phyloP scores from a whole-genome alignment of 768 basidiomycete genomes.

The Termitomyces sp. region DNA sequence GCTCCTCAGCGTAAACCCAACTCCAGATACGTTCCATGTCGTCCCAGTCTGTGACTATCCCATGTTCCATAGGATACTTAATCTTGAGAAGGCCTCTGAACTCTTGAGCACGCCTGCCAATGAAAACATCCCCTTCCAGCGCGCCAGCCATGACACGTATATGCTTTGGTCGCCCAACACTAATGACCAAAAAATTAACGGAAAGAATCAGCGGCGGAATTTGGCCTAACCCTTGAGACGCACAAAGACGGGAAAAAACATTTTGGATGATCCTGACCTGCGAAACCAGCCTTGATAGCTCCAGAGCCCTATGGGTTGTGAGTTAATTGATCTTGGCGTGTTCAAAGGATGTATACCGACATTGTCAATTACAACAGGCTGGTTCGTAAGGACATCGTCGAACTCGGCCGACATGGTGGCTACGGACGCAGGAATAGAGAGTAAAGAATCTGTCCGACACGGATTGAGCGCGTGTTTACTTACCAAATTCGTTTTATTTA shows the following conservation, averaged over 20 bases:
- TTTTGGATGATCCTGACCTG: slow-evolving; percentile 98
- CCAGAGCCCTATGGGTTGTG: slow-evolving; percentile 78
- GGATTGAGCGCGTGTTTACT: slow-evolving; percentile 4
- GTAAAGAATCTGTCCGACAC: slow-evolving; percentile 9
- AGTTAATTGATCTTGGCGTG: slow-evolving; percentile 15
- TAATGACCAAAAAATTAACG: slow-evolving; percentile 30
- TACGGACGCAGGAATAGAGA: slow-evolving; percentile 6
- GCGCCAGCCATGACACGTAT: slow-evolving; percentile 97
- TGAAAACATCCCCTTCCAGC: slow-evolving; percentile 94
- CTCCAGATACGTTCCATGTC: slow-evolving; percentile 99
- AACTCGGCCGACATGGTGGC: slow-evolving; percentile 75
- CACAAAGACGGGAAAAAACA: slow-evolving; percentile 99
- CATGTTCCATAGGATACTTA: slow-evolving; percentile 99
- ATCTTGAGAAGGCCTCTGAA: slow-evolving; percentile 94
- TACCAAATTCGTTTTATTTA: background rate
- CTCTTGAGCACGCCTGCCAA: slow-evolving; percentile 93
- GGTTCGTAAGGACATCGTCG: slow-evolving; percentile 94
- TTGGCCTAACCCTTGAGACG: slow-evolving; percentile 43
- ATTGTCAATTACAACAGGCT: slow-evolving; percentile 99
- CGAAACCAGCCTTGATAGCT: slow-evolving; percentile 98
- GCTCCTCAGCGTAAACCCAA: slow-evolving; percentile 95
- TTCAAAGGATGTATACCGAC: slow-evolving; percentile 41
- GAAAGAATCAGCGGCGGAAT: slow-evolving; percentile 20
- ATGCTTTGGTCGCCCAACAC: slow-evolving; percentile 97
- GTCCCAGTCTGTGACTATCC: slow-evolving; percentile 99